phyloP scores from a whole-genome alignment of 257 asterid genomes.

The Lantana camara region DNA sequence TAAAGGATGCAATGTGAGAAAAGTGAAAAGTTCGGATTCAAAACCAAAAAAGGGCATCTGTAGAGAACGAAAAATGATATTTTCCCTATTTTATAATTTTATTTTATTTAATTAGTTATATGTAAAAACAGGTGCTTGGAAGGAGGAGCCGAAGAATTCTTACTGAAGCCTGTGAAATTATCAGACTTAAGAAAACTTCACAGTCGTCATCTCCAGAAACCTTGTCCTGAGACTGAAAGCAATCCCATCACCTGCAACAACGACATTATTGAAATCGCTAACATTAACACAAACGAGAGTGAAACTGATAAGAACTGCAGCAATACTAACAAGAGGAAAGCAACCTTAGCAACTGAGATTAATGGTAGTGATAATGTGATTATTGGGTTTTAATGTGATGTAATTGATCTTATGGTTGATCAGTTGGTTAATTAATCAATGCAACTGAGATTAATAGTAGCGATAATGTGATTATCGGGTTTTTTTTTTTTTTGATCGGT shows the following conservation, averaged over 20 bases:
- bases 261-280: constrained; percentile 5
- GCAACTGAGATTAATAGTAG: too few relatives aligned
- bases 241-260: constrained; percentile 5
- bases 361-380: background rate
- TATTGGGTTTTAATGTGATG: background rate
- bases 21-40: too few relatives aligned
- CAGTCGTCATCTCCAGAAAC: constrained; percentile 33
- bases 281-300: constrained; percentile 16
- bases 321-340: constrained; percentile 45
- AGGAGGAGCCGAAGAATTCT: constrained; percentile 65
- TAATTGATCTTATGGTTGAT: too few relatives aligned
- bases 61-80: too few relatives aligned
- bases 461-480: too few relatives aligned
- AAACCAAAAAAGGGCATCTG: too few relatives aligned
- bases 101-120: background rate
- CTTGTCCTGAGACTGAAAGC: background rate
- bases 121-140: constrained; percentile 53
- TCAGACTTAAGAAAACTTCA: constrained; percentile 56
- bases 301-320: constrained; percentile 39
- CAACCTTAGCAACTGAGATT: constrained; percentile 14
- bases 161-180: constrained; percentile 58
- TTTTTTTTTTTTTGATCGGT: too few relatives aligned
- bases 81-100: too few relatives aligned
- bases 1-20: too few relatives aligned
- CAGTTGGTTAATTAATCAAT: too few relatives aligned